Percentiles rank a stretch among this genome's conserved stretches.
These are phyloP conservation scores for Lobosporangium transversale DNA, from an alignment of 192 early-diverging fungal genomes.

Conservation along the genomic window DNA sequence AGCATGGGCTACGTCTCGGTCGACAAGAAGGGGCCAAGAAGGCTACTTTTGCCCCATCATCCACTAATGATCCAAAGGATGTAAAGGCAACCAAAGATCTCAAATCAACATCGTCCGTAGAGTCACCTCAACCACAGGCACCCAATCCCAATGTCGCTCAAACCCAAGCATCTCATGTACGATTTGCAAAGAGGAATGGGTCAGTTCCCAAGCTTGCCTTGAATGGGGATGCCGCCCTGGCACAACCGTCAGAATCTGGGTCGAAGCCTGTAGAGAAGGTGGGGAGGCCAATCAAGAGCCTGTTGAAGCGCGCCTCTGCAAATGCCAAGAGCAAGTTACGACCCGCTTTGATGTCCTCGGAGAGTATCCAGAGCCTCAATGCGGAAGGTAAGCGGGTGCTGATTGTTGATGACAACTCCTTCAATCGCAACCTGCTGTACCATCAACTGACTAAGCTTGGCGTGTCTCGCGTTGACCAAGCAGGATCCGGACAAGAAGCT, in stretches of 20 bases:
- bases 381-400: slow-evolving; percentile 29
- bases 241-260: neutral
- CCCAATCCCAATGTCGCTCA: neutral
- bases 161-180: slow-evolving; percentile 30
- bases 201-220: slow-evolving; percentile 21
- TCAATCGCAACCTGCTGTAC: slow-evolving; percentile 39
- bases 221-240: neutral
- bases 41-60: neutral
- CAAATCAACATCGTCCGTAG: neutral
- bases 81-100: too few species aligned
- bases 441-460: slow-evolving; percentile 41
- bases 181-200: slow-evolving; percentile 41
- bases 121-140: neutral
- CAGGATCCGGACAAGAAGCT: slow-evolving; percentile 41
- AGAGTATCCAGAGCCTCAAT: slow-evolving; percentile 35
- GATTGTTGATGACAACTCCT: slow-evolving; percentile 48
- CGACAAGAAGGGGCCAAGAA: slow-evolving; percentile 8
- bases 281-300: slow-evolving; percentile 23
- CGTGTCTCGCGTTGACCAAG: slow-evolving; percentile 31
- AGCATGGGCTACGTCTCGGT: neutral
- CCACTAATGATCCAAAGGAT: neutral
- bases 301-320: slow-evolving; percentile 20
- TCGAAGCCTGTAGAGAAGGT: slow-evolving; percentile 1
- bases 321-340: slow-evolving; percentile 1
- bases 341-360: slow-evolving; percentile 9